Percentiles rank a stretch among this genome's conserved stretches.
phyloP scores from a whole-genome alignment of 805 yeast species.

The Hyphopichia homilentoma region DNA sequence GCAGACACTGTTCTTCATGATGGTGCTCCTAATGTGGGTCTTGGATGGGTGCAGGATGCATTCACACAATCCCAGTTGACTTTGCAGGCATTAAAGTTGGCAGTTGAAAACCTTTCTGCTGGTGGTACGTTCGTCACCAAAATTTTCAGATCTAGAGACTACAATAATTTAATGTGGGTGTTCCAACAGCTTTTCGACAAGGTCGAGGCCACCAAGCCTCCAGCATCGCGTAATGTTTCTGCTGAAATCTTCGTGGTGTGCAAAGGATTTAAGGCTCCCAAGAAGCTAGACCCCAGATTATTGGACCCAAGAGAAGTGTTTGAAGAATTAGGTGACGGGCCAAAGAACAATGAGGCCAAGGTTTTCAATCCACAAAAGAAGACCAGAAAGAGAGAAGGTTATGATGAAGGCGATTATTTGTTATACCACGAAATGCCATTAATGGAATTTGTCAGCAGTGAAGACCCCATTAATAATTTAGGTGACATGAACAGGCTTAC shows the following conservation, averaged over 20 bases:
- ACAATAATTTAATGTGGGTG: constrained; percentile 95
- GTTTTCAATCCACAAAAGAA: constrained; percentile 93
- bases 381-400: constrained; percentile 90
- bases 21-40: constrained; percentile 99
- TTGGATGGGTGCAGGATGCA: constrained; percentile 99
- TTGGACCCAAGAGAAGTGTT: constrained; percentile 91
- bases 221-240: constrained; percentile 97
- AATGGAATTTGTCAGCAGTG: constrained; percentile 76
- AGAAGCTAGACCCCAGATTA: constrained; percentile 87
- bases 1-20: constrained; percentile 98
- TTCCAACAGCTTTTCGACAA: constrained; percentile 93
- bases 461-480: constrained; percentile 77
- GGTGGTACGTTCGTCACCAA: constrained; percentile 97
- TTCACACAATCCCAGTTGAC: constrained; percentile 96
- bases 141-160: constrained; percentile 97
- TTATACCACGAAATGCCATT: constrained; percentile 68
- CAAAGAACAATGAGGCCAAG: constrained; percentile 82
- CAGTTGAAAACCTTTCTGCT: constrained; percentile 84
- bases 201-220: constrained; percentile 98
- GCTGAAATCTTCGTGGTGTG: constrained; percentile 99
- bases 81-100: constrained; percentile 86
- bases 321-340: constrained; percentile 74
- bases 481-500: constrained; percentile 70
- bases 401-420: constrained; percentile 86
- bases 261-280: constrained; percentile 93